Base-by-base conservation (phyloP, 352 stramenopile species). In the Pseudoperonospora humuli region DNA sequence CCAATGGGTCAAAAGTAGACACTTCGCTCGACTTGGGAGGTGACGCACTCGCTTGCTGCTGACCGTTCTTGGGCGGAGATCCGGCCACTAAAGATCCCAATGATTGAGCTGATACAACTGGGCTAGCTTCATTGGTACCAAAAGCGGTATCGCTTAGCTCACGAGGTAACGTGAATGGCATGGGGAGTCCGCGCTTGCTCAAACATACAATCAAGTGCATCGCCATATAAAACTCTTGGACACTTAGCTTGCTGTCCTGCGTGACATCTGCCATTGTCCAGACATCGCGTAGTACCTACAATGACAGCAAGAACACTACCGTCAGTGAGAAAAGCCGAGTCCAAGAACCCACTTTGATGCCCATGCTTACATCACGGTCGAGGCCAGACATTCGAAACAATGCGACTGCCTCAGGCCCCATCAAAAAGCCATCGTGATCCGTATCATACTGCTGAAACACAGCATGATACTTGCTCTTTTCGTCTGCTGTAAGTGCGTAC, bases 171-270 rank as follows among this genome's bases (percentile, higher is more conserved):
- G 80, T 64, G 7, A 57, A 25, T 6, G 86, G 86, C 36, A 96
- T 61, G 0, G 79, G 61, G 7, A 95, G 54, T 6, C 70, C 72
- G n/a, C 86, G 79, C 50, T 96, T 96, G 59, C 76, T 95, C 39
- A 97, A 58, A 49, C 93, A 98, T 14, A 97, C 91, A 60, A 98
- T 98, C 45, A 98, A 58, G 54, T 98, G 93, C 93, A 98, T 98
- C 1, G 91, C 91, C 14, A 97, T 75, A 57, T 93, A 96, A 59
- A 98, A 98, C 54, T 98, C 93, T 18, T 93, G 66, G 18, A 75
- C 50, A 46, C 94, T 89, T 23, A 98, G 77, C 35, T 86, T 84
- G 53, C 93, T 96, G 60, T 98, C 84, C 9, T 95, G 86, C 14
- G 71, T 75, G 11, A 67, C 66, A 66, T 98, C 93, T 0, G 84